Evolutionary conservation across 345 rosid genomes (phyloP).

Genomic region (Eucalyptus tenuipes): DNA sequence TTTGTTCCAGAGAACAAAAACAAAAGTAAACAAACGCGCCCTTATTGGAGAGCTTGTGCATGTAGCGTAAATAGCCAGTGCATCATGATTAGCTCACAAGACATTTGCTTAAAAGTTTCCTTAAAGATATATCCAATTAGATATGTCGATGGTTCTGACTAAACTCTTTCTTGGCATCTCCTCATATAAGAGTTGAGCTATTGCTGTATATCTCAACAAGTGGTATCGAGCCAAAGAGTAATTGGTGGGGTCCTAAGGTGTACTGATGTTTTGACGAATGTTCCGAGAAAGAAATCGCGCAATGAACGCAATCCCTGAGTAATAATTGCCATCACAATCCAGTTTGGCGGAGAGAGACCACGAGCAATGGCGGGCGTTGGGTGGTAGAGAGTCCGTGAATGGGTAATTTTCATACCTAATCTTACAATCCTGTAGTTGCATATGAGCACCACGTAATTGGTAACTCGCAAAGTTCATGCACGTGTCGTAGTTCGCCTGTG

Average conservation of each 20-base stretch:
- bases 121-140: neutral
- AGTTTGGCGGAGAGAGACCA: neutral
- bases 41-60: neutral
- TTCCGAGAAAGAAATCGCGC: neutral
- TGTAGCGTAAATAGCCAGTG: neutral
- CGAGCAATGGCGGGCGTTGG: neutral
- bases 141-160: neutral
- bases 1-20: too few relatives aligned
- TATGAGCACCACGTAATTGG: too few relatives aligned
- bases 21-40: too few relatives aligned
- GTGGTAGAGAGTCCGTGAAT: neutral
- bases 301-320: fast-evolving
- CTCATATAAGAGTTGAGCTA: neutral
- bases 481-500: too few relatives aligned
- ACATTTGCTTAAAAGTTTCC: neutral
- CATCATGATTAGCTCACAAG: neutral
- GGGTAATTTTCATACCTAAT: too few relatives aligned
- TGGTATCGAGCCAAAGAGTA: neutral
- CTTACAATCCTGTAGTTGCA: too few relatives aligned
- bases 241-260: neutral
- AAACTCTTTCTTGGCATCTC: neutral
- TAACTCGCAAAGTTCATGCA: too few relatives aligned
- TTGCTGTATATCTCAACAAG: neutral
- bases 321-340: neutral
- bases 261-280: neutral